A percentile compares a stretch with the other conserved stretches of the same genome.
Conservation (phyloP, 371 early-diverging fungal species). For the Syncephalastrum monosporum region DNA sequence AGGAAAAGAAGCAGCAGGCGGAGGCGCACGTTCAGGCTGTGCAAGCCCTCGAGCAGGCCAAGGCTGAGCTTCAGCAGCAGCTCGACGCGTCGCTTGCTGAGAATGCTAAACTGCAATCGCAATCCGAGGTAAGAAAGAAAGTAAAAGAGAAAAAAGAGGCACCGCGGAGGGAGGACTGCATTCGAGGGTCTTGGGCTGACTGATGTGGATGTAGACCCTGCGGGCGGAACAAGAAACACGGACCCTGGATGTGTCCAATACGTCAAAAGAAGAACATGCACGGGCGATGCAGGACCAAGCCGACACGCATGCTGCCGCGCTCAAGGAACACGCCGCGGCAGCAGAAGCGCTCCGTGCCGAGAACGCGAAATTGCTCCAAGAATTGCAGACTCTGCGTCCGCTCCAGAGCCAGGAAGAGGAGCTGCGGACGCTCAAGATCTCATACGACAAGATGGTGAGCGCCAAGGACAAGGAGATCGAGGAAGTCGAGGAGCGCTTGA, state of each 20-base stretch:
- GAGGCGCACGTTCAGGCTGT: conserved; percentile 12
- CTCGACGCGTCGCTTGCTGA: conserved; percentile 5
- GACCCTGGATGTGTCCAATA: neutral
- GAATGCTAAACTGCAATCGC: conserved; percentile 8
- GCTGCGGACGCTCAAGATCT: conserved; percentile 18
- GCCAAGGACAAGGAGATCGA: conserved; percentile 43
- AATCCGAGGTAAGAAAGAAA: conserved; percentile 10
- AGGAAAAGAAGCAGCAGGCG: conserved; percentile 14
- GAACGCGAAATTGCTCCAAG: neutral
- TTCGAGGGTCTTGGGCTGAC: no score
- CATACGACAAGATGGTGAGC: conserved; percentile 39
- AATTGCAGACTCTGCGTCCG: neutral
- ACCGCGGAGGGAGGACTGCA: no score
- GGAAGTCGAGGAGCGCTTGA: conserved; percentile 33
- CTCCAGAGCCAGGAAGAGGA: conserved; percentile 22
- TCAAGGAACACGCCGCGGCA: conserved; percentile 9
- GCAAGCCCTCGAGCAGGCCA: conserved; percentile 8
- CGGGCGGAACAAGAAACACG: no score
- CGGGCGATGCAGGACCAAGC: conserved; percentile 11
- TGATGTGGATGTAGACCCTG: no score
- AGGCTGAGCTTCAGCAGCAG: conserved; percentile 8
- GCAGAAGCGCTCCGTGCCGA: conserved; percentile 10
- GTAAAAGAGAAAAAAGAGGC: neutral
- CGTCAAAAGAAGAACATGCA: conserved; percentile 2
- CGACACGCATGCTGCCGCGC: neutral